phyloP scores from a whole-genome alignment of 1,139 yeast genomes.

The Blastobotrys arbuscula region DNA sequence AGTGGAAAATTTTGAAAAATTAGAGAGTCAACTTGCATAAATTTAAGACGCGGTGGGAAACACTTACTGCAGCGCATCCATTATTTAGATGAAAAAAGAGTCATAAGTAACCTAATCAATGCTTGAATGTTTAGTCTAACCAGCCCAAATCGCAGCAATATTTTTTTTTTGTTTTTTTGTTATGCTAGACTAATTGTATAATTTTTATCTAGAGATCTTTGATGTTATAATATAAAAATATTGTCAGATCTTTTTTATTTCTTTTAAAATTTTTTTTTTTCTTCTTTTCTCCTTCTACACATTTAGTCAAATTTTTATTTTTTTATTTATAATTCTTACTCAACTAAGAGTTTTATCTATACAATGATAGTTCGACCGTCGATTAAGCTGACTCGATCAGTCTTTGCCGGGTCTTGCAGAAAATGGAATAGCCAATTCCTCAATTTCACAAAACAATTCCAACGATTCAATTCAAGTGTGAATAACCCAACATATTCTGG shows the following conservation, averaged over 20 bases:
- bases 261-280: not conserved
- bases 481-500: constrained; percentile 42
- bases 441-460: not conserved
- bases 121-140: too few species aligned
- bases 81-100: too few species aligned
- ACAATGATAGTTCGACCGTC: constrained; percentile 11
- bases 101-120: not conserved
- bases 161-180: too few species aligned
- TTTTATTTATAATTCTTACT: not conserved
- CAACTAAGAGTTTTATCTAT: not conserved
- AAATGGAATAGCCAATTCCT: not conserved
- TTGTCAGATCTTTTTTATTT: constrained; percentile 3
- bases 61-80: too few species aligned
- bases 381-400: constrained; percentile 11
- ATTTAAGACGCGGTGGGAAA: not conserved
- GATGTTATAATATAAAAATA: constrained; percentile 8
- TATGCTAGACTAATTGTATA: too few species aligned
- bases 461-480: constrained; percentile 9
- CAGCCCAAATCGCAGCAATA: too few species aligned
- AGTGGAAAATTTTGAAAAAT: not conserved
- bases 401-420: not conserved
- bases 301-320: not conserved
- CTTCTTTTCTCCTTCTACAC: not conserved
- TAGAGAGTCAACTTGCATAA: constrained; percentile 4
- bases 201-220: too few species aligned